phyloP scores from a whole-genome alignment of 2,329 filamentous ascomycete genomes.

The Lachnellula willkommii region DNA sequence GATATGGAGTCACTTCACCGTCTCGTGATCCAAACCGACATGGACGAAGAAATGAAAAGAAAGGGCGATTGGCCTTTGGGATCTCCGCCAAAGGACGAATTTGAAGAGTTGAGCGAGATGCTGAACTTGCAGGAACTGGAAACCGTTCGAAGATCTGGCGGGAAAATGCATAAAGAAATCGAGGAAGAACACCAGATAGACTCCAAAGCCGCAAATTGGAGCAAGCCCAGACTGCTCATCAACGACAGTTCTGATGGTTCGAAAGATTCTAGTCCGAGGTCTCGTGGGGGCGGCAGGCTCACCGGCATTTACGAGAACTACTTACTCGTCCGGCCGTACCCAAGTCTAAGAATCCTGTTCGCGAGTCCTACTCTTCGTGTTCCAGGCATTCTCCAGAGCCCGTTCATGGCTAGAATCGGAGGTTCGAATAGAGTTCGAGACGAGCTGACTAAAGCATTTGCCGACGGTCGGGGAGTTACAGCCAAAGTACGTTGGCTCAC shows the following conservation, averaged over 20 bases:
- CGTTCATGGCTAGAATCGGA: constrained; percentile 50
- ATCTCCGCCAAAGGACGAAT: constrained; percentile 49
- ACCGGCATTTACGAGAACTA: constrained; percentile 51
- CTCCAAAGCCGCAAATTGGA: constrained; percentile 32
- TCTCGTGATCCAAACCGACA: constrained; percentile 34
- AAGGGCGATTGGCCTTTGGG: constrained; percentile 9
- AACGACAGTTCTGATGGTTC: constrained; percentile 25
- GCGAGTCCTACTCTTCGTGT: constrained; percentile 62
- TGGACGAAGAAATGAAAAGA: constrained; percentile 22
- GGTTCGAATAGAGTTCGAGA: constrained; percentile 44
- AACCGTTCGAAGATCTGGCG: constrained; percentile 57
- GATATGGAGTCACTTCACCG: constrained; percentile 53
- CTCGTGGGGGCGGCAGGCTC: constrained; percentile 30
- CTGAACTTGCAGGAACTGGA: constrained; percentile 63
- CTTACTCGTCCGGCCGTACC: constrained; percentile 60
- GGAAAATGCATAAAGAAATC: constrained; percentile 51
- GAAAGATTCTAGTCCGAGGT: constrained; percentile 1
- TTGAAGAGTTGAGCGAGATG: constrained; percentile 63
- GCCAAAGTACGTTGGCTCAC: constrained; percentile 69
- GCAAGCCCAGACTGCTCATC: constrained; percentile 39
- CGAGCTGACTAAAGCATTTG: constrained; percentile 52
- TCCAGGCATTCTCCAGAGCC: constrained; percentile 60
- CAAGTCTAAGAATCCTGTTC: constrained; percentile 62
- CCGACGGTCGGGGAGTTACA: constrained; percentile 64
- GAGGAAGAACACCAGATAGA: constrained; percentile 39